phyloP scores from a whole-genome alignment of 371 early-diverging fungal species.

The Blakeslea trispora region DNA sequence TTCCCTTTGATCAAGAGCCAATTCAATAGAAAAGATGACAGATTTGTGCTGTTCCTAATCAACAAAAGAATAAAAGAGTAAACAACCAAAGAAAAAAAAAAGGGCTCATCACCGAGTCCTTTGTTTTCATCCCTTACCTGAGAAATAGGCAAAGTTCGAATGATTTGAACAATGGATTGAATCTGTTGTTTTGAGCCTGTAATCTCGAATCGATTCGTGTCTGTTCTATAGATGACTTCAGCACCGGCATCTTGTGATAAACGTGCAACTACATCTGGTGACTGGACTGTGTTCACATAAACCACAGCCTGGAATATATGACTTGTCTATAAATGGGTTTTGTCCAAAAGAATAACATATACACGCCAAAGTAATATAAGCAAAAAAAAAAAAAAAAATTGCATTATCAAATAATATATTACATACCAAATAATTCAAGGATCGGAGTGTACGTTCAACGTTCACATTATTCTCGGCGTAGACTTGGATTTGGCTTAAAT shows the following conservation, averaged over 20 bases:
- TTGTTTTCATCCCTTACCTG: slow-evolving; percentile 17
- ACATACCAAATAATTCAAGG: slow-evolving; percentile 76
- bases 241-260: slow-evolving; percentile 47
- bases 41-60: slow-evolving; percentile 25
- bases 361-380: not conserved
- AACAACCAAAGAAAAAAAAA: too few relatives aligned
- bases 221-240: slow-evolving; percentile 40
- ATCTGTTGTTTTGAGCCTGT: slow-evolving; percentile 54
- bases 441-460: slow-evolving; percentile 74
- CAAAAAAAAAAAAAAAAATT: too few relatives aligned
- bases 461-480: slow-evolving; percentile 72
- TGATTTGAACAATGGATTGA: slow-evolving; percentile 42
- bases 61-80: not conserved
- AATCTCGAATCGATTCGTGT: slow-evolving; percentile 44
- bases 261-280: slow-evolving; percentile 30
- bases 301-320: slow-evolving; percentile 36
- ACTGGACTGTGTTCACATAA: slow-evolving; percentile 24
- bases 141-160: slow-evolving; percentile 12
- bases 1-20: slow-evolving; percentile 83
- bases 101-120: too few relatives aligned
- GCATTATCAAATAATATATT: too few relatives aligned
- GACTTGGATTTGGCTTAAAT: slow-evolving; percentile 51
- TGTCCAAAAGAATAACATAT: slow-evolving; percentile 17
- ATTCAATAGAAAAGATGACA: slow-evolving; percentile 60
- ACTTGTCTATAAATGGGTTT: slow-evolving; percentile 27